Conservation (phyloP, 2,329 filamentous ascomycete genomes). For the Botryotinia convoluta region DNA sequence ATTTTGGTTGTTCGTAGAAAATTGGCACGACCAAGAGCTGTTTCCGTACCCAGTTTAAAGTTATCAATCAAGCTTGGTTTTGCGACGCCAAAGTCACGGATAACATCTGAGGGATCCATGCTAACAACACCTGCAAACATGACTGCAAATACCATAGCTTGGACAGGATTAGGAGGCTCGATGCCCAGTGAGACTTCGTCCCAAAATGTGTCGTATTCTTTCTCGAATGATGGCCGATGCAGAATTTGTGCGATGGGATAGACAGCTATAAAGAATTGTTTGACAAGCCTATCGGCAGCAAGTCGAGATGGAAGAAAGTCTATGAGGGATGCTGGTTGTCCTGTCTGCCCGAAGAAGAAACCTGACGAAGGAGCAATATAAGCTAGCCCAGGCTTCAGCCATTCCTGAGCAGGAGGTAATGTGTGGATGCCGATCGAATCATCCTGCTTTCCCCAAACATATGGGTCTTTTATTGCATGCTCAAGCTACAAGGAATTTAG, state of each 20-base stretch:
- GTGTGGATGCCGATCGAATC: neutral
- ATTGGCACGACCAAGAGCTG: constrained; percentile 64
- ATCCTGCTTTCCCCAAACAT: neutral
- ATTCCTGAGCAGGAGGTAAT: constrained; percentile 43
- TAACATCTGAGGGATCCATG: constrained; percentile 54
- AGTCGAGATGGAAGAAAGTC: constrained; percentile 58
- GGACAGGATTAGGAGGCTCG: constrained; percentile 62
- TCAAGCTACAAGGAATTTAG: constrained; percentile 8
- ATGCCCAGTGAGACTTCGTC: constrained; percentile 54
- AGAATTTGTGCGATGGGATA: constrained; percentile 67
- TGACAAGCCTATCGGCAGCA: constrained; percentile 59
- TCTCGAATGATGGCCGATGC: constrained; percentile 45
- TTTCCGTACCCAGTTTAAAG: constrained; percentile 65
- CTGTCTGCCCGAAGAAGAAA: constrained; percentile 55
- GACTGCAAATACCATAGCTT: constrained; percentile 67
- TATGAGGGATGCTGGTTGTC: constrained; percentile 50
- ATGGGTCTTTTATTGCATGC: constrained; percentile 14
- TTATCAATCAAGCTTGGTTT: constrained; percentile 59
- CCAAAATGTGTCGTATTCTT: constrained; percentile 64
- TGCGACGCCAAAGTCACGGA: constrained; percentile 53
- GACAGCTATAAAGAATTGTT: constrained; percentile 66
- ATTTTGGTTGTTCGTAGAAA: constrained; percentile 69
- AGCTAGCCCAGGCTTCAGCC: constrained; percentile 60
- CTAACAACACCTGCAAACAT: constrained; percentile 69
- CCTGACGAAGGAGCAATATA: constrained; percentile 67